phyloP scores from a whole-genome alignment of 2,329 filamentous ascomycete species.

The Alternaria sp. region DNA sequence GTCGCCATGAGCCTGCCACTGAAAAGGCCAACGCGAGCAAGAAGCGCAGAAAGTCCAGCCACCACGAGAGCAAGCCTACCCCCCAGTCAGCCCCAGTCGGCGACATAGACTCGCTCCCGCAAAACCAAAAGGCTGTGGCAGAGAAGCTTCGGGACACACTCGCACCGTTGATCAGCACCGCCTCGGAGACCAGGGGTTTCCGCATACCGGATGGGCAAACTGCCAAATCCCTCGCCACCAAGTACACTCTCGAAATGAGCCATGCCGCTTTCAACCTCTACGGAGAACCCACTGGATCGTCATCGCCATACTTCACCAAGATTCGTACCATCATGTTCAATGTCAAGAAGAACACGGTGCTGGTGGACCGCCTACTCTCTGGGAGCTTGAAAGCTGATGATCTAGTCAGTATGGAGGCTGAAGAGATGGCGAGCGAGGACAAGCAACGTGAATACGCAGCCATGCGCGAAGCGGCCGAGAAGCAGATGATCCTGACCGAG shows the following conservation, averaged over 20 bases:
- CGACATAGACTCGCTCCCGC: conserved; percentile 57
- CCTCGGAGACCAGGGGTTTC: conserved; percentile 70
- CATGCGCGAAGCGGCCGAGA: conserved; percentile 78
- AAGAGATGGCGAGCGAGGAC: conserved; percentile 92
- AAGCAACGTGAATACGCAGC: conserved; percentile 78
- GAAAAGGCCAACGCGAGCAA: conserved; percentile 42
- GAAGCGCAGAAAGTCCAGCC: conserved; percentile 48
- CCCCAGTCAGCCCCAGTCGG: conserved; percentile 12
- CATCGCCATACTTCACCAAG: conserved; percentile 65
- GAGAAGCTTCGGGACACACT: conserved; percentile 75
- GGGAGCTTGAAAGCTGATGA: conserved; percentile 74
- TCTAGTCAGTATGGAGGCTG: conserved; percentile 84
- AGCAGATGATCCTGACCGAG: conserved; percentile 83
- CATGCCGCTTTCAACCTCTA: conserved; percentile 66
- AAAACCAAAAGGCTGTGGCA: conserved; percentile 72
- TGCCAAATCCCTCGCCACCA: conserved; percentile 69
- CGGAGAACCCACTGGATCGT: conserved; percentile 54
- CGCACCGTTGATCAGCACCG: conserved; percentile 66
- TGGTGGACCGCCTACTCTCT: conserved; percentile 77
- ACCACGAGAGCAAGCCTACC: conserved; percentile 33
- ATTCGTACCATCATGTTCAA: conserved; percentile 82
- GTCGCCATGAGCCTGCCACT: conserved; percentile 40
- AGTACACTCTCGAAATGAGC: conserved; percentile 80
- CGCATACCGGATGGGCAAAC: conserved; percentile 68
- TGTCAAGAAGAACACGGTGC: conserved; percentile 83